Percentiles rank a stretch among this genome's conserved stretches.
Evolutionary conservation across 257 asterid genomes (phyloP).

Genomic region (Nicotiana otophora): DNA sequence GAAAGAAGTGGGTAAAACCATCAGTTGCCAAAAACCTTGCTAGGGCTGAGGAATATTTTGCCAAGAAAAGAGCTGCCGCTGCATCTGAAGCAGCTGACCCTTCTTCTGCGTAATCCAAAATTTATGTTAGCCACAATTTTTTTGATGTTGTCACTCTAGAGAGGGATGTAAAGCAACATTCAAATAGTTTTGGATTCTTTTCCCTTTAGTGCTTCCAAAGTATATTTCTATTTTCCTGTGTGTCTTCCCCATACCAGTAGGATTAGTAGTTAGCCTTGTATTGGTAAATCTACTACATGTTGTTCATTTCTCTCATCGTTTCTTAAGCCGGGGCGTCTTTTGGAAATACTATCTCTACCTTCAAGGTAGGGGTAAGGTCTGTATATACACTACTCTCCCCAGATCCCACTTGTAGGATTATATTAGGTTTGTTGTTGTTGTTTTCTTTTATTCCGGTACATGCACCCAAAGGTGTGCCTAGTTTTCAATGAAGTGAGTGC

Average conservation of each 20-base stretch:
- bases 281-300: too few relatives aligned
- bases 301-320: too few relatives aligned
- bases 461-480: background rate
- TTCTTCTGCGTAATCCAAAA: constrained; percentile 31
- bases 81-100: constrained; percentile 32
- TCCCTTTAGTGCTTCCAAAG: background rate
- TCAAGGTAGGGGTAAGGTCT: too few relatives aligned
- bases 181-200: constrained; percentile 12
- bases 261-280: too few relatives aligned
- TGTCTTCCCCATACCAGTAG: too few relatives aligned
- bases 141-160: constrained; percentile 12
- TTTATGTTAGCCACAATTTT: constrained; percentile 12
- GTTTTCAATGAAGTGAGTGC: background rate
- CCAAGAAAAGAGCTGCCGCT: constrained; percentile 64
- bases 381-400: too few relatives aligned
- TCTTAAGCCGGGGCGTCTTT: too few relatives aligned
- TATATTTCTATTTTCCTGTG: background rate
- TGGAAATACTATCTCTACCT: too few relatives aligned
- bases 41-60: constrained; percentile 84
- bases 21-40: constrained; percentile 66
- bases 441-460: constrained; percentile 7
- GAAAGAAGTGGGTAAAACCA: constrained; percentile 78
- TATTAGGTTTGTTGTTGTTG: too few relatives aligned
- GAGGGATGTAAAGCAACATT: constrained; percentile 17
- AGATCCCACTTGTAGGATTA: too few relatives aligned